phyloP scores from a whole-genome alignment of 176 grass and related monocot genomes.

The Carex pumila region DNA sequence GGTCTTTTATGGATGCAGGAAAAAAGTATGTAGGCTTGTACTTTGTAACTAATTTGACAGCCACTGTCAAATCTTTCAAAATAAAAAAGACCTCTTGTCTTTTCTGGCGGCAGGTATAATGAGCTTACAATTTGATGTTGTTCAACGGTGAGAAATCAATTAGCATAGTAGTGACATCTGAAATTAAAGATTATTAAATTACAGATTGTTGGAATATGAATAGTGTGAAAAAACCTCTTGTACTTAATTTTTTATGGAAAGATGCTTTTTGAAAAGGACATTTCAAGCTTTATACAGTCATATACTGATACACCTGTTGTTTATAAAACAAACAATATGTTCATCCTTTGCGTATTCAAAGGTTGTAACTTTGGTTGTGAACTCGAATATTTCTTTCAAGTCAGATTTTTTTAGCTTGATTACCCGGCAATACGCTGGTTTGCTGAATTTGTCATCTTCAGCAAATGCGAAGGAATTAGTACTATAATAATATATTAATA shows the following conservation, averaged over 20 bases:
- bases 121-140: background rate
- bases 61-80: too few species aligned
- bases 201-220: constrained; percentile 2
- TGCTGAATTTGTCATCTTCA: background rate
- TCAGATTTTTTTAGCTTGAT: background rate
- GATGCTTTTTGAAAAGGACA: constrained; percentile 2
- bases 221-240: background rate
- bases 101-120: background rate
- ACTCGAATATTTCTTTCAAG: background rate
- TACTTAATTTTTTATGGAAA: background rate
- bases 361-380: background rate
- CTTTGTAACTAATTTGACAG: too few species aligned
- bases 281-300: background rate
- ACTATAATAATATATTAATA: background rate
- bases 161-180: background rate
- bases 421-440: background rate
- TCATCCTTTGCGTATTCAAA: background rate
- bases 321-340: background rate
- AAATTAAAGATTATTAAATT: background rate
- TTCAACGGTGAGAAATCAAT: background rate
- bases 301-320: background rate
- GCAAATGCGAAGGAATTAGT: background rate
- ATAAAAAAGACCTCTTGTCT: background rate
- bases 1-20: too few species aligned
- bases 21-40: too few species aligned